These are phyloP conservation scores for Colletotrichum sp. DNA, from an alignment of 2,329 filamentous ascomycete genomes.

Conservation along the genomic window DNA sequence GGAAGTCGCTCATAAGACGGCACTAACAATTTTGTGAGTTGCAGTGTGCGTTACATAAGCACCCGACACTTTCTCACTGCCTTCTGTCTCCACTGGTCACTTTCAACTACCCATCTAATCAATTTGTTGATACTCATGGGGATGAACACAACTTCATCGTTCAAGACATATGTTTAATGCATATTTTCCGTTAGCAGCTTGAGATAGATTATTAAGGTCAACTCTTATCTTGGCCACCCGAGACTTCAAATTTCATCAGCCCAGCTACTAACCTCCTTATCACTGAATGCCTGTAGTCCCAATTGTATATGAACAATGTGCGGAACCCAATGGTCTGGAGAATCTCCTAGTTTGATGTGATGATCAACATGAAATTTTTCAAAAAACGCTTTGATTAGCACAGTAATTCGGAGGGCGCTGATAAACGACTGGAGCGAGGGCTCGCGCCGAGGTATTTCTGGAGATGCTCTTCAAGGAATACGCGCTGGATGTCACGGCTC, in stretches of 20 bases:
- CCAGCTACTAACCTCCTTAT: background rate
- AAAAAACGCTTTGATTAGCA: background rate
- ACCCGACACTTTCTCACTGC: background rate
- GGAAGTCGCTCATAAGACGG: background rate
- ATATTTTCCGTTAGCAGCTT: background rate
- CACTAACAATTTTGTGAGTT: background rate
- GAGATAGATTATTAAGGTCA: rapidly evolving
- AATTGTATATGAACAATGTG: background rate
- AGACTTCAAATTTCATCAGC: background rate
- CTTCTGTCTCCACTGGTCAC: background rate
- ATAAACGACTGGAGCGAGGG: background rate
- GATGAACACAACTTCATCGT: background rate
- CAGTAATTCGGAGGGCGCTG: background rate
- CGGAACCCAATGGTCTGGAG: background rate
- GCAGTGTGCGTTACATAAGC: background rate
- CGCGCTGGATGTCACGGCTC: background rate
- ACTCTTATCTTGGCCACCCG: background rate
- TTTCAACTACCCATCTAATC: background rate
- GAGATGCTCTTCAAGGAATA: background rate
- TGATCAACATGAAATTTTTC: background rate
- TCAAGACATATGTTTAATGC: background rate
- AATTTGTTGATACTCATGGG: background rate
- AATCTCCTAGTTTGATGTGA: background rate
- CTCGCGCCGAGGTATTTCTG: background rate
- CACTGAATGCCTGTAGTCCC: background rate